Base-by-base conservation (phyloP, 2,329 filamentous ascomycete genomes). In the Talaromyces amestolkiae region DNA sequence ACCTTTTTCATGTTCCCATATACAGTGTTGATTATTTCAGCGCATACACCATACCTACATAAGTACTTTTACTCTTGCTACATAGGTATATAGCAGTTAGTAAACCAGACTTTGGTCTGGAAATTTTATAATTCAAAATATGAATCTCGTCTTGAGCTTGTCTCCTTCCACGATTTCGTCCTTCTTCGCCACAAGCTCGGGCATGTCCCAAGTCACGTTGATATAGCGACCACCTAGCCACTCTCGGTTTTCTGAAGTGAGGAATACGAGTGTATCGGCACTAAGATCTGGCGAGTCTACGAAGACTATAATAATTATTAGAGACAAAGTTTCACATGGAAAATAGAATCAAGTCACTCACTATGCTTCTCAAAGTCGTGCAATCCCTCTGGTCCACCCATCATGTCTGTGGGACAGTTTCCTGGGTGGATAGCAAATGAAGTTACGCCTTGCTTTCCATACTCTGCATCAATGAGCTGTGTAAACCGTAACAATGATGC, bases 371-470 rank as follows among this genome's bases (percentile, higher is more conserved):
- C 59, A 13, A 53, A 65, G 15, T 24, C 49, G n/a, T 63, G 59
- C 39, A 63, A 43, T 24, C 71, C 58, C 27, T 73, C 51, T 0
- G 78, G 78, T 3, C 72, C 71, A 19, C 58, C 56, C 8, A 78
- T 76, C 65, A 84, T 73, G 33, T 81, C 80, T 0, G 82, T 85
- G 69, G 72, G 73, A 2, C 82, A 76, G 11, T 76, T 77, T 1
- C 83, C 83, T 1, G 83, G 83, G 69, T 85, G 81, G 4, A 83
- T 64, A 1, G 76, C 70, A 53, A 77, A 77, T 19, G 76, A 76
- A 15, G 84, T 60, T 5, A 70, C 43, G 5, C 64, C 80, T 56
- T 82, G 69, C 11, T 76, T 72, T 8, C 69, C 70, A 68, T 85
- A 81, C 68, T 85, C 83, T 27, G 66, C 66, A 6, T 72, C 72